A percentile compares a stretch with the other conserved stretches of the same genome.
phyloP scores from a whole-genome alignment of 768 basidiomycete genomes.

The Porpolomopsis calyptriformis region DNA sequence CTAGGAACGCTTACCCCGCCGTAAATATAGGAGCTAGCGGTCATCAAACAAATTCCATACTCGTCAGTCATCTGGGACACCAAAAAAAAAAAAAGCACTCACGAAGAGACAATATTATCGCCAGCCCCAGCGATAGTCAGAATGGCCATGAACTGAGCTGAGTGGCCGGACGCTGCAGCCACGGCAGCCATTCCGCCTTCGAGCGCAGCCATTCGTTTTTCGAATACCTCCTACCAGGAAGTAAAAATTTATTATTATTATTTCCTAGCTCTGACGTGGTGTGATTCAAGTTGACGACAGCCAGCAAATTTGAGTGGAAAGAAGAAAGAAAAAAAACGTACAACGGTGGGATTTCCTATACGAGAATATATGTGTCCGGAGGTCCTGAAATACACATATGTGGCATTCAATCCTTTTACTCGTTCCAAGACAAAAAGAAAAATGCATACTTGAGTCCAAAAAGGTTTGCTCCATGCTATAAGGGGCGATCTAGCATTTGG shows the following conservation, averaged over 20 bases:
- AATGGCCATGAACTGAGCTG: constrained; percentile 69
- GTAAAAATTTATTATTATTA: neutral
- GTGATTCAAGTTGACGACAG: no score
- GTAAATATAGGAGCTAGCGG: constrained; percentile 46
- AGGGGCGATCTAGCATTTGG: neutral
- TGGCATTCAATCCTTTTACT: neutral
- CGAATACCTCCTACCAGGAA: constrained; percentile 55
- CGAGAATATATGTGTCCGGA: constrained; percentile 57
- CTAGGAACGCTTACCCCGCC: constrained; percentile 45
- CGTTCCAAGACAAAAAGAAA: neutral
- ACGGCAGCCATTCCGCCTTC: constrained; percentile 73
- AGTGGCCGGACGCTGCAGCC: constrained; percentile 63
- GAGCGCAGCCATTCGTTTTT: constrained; percentile 68
- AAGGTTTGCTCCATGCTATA: constrained; percentile 60
- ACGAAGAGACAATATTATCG: constrained; percentile 73
- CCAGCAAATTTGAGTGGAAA: neutral
- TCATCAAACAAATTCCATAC: neutral
- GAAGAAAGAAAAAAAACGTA: constrained; percentile 21
- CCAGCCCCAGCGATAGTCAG: constrained; percentile 48
- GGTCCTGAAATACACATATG: constrained; percentile 23
- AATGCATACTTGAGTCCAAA: constrained; percentile 44
- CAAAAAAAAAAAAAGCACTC: constrained; percentile 15
- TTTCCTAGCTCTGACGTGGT: no score
- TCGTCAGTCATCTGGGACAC: neutral
- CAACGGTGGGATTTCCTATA: constrained; percentile 58